Conservation (phyloP, 139 green algal species). For the Mesostigma viride region DNA sequence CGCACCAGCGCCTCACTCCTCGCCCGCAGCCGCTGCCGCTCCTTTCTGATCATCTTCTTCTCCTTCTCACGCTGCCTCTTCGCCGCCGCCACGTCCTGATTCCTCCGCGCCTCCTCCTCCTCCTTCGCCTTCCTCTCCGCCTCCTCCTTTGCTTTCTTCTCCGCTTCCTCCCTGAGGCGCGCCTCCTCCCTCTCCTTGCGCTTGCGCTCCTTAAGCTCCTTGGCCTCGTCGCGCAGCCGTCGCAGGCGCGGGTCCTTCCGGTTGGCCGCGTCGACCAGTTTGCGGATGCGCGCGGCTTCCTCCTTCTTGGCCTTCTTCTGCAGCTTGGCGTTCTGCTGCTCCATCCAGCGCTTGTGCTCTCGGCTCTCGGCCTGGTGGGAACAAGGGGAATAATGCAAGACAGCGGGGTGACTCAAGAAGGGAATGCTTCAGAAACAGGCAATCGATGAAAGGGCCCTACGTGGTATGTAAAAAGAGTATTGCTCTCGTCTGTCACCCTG, state of each 20-base stretch:
- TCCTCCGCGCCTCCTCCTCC: slow-evolving; percentile 20
- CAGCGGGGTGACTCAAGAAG: no score
- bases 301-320: slow-evolving; percentile 87
- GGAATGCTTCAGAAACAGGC: no score
- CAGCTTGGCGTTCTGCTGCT: slow-evolving; percentile 85
- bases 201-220: slow-evolving; percentile 34
- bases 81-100: slow-evolving; percentile 31
- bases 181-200: slow-evolving; percentile 53
- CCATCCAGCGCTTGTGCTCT: slow-evolving; percentile 80
- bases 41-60: slow-evolving; percentile 72
- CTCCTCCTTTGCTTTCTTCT: slow-evolving; percentile 31
- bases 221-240: neutral
- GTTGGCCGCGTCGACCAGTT: slow-evolving; percentile 81
- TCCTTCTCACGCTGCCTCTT: slow-evolving; percentile 62
- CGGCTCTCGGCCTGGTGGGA: slow-evolving; percentile 66
- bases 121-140: slow-evolving; percentile 25
- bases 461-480: no score
- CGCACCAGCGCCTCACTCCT: no score
- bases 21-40: slow-evolving; percentile 55
- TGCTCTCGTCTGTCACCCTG: no score
- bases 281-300: slow-evolving; percentile 63
- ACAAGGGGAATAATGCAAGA: no score
- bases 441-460: no score
- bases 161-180: slow-evolving; percentile 29
- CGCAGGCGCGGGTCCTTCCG: slow-evolving; percentile 62